Conservation (phyloP, 192 early-diverging fungal species). For the Thamnidium elegans region DNA sequence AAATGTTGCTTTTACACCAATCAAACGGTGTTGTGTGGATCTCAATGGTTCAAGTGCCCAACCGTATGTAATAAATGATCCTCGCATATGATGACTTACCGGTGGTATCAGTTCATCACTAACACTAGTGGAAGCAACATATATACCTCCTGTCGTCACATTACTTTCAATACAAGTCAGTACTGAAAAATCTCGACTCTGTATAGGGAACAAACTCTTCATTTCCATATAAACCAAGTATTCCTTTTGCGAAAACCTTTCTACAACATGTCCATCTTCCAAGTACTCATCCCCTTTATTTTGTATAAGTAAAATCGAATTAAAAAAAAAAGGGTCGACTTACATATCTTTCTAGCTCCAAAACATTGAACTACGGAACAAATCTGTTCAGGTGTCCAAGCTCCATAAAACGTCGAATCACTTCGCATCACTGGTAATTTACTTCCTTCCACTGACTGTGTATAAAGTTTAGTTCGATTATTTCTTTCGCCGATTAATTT, state of each 20-base stretch:
- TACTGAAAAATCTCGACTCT: conserved; percentile 44
- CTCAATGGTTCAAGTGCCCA: conserved; percentile 43
- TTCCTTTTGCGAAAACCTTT: conserved; percentile 44
- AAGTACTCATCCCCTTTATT: conserved; percentile 44
- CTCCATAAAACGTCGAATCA: conserved; percentile 36
- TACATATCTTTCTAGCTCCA: conserved; percentile 39
- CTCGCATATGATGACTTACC: conserved; percentile 41
- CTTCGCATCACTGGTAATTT: conserved; percentile 43
- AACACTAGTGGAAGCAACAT: conserved; percentile 42
- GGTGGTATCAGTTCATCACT: conserved; percentile 43
- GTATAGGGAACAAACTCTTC: conserved; percentile 35
- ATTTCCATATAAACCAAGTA: conserved; percentile 39
- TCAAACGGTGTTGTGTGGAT: conserved; percentile 33
- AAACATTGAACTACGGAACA: conserved; percentile 45
- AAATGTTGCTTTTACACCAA: conserved; percentile 41
- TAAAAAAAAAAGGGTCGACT: too few relatives aligned
- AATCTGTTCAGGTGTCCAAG: conserved; percentile 47
- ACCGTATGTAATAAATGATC: conserved; percentile 38
- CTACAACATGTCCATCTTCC: conserved; percentile 41
- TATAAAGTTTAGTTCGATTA: conserved; percentile 36
- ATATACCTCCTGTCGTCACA: conserved; percentile 37
- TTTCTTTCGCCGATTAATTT: conserved; percentile 30
- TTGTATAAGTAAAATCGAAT: neutral
- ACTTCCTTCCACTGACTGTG: conserved; percentile 32
- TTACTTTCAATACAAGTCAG: conserved; percentile 44